phyloP scores from a whole-genome alignment of 495 filamentous ascomycete species.

The Tuber melanosporum region DNA sequence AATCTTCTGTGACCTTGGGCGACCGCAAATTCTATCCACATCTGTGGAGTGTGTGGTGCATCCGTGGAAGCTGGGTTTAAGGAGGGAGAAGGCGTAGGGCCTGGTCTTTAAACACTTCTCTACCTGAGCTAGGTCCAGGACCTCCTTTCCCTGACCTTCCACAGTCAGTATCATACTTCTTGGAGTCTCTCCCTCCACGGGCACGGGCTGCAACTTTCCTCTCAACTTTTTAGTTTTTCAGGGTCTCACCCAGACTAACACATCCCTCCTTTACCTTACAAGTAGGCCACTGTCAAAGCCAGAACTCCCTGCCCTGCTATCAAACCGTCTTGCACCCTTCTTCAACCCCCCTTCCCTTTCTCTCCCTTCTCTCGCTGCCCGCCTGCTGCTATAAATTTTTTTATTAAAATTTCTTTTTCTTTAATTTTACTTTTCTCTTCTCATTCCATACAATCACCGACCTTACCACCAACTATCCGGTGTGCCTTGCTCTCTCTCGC shows the following conservation, averaged over 20 bases:
- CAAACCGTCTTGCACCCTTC: not conserved
- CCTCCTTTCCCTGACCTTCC: not conserved
- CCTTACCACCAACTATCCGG: slow-evolving; percentile 12
- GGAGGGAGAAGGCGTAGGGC: not conserved
- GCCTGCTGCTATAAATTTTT: not conserved
- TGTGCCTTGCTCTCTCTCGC: slow-evolving; percentile 32
- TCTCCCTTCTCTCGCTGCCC: slow-evolving; percentile 12
- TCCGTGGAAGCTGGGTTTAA: not conserved
- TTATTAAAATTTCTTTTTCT: slow-evolving; percentile 9
- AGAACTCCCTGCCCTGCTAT: slow-evolving; percentile 18
- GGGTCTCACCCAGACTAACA: slow-evolving; percentile 18
- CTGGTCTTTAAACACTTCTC: not conserved
- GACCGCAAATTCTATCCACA: not conserved
- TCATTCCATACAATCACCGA: slow-evolving; percentile 26
- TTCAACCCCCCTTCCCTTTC: slow-evolving; percentile 7
- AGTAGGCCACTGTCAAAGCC: slow-evolving; percentile 26
- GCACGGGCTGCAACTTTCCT: not conserved
- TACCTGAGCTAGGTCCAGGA: not conserved
- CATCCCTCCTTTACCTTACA: not conserved
- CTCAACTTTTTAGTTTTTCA: slow-evolving; percentile 12
- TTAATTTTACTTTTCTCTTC: slow-evolving; percentile 10
- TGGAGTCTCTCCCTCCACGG: not conserved
- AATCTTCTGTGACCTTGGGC: not conserved
- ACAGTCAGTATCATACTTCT: not conserved
- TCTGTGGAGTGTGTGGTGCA: not conserved